These are phyloP conservation scores for Moricandia moricandioides DNA, from an alignment of 345 rosid species.

Conservation along the genomic window DNA sequence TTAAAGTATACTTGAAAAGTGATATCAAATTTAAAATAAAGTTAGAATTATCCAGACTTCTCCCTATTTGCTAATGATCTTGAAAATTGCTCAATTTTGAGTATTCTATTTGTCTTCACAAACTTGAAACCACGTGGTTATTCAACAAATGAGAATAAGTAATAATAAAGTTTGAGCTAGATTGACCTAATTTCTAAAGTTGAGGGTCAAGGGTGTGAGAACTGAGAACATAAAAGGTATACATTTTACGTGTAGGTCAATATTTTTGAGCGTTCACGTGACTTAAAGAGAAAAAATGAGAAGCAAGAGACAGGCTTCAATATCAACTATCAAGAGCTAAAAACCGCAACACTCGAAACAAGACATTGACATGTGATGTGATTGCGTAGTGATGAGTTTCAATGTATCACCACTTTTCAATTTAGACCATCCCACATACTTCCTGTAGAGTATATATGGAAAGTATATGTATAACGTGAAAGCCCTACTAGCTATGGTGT, in stretches of 20 bases:
- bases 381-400: slow-evolving; percentile 35
- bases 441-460: too few relatives aligned
- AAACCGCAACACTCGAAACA: background rate
- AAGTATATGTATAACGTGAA: too few relatives aligned
- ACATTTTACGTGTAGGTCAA: slow-evolving; percentile 29
- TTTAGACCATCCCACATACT: slow-evolving; percentile 25
- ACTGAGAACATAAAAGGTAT: slow-evolving; percentile 26
- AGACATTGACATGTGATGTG: slow-evolving; percentile 32
- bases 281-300: background rate
- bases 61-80: slow-evolving; percentile 27
- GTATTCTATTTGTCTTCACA: slow-evolving; percentile 7
- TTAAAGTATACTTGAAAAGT: too few relatives aligned
- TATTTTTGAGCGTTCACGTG: slow-evolving; percentile 29
- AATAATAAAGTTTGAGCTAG: slow-evolving; percentile 18
- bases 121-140: slow-evolving; percentile 18
- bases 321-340: slow-evolving; percentile 29
- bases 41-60: background rate
- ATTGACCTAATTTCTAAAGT: slow-evolving; percentile 18
- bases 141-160: slow-evolving; percentile 23
- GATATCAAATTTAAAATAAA: too few relatives aligned
- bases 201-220: background rate
- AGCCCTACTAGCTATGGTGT: too few relatives aligned
- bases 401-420: slow-evolving; percentile 18
- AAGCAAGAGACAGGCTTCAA: slow-evolving; percentile 33
- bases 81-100: slow-evolving; percentile 17